Evolutionary conservation across 2,329 filamentous ascomycete genomes (phyloP).

Genomic region (Whalleya microplaca): DNA sequence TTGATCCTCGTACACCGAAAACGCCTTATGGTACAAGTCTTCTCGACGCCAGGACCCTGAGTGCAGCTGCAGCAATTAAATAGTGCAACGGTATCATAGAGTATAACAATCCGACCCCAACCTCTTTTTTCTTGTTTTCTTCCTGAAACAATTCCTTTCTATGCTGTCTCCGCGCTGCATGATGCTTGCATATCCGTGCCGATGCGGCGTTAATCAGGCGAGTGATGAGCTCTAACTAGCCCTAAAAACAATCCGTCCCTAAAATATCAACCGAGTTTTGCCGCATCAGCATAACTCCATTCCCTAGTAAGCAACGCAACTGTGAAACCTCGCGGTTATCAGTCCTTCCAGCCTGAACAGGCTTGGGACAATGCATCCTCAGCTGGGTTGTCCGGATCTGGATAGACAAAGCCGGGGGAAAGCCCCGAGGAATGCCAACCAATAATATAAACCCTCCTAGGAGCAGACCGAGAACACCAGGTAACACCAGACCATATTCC

Average conservation of each 20-base stretch:
- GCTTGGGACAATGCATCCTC: background rate
- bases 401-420: background rate
- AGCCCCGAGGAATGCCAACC: constrained; percentile 3
- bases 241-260: background rate
- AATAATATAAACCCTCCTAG: background rate
- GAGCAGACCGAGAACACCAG: constrained; percentile 18
- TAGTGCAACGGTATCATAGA: constrained; percentile 5
- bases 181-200: background rate
- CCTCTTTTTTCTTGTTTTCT: constrained; percentile 2
- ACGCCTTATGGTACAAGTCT: constrained; percentile 18
- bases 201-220: constrained; percentile 3
- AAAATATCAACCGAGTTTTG: constrained; percentile 2
- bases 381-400: constrained; percentile 1
- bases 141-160: background rate
- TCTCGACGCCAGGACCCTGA: constrained; percentile 10
- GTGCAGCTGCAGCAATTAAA: constrained; percentile 5
- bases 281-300: constrained; percentile 3
- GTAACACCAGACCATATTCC: constrained; percentile 23
- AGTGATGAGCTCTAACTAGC: background rate
- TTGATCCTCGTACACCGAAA: background rate
- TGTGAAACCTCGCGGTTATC: background rate
- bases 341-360: constrained; percentile 2
- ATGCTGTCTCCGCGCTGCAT: background rate
- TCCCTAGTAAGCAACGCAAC: background rate
- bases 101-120: constrained; percentile 7